Base-by-base conservation (phyloP, 129 eudicot genomes). In the Silybum marianum region DNA sequence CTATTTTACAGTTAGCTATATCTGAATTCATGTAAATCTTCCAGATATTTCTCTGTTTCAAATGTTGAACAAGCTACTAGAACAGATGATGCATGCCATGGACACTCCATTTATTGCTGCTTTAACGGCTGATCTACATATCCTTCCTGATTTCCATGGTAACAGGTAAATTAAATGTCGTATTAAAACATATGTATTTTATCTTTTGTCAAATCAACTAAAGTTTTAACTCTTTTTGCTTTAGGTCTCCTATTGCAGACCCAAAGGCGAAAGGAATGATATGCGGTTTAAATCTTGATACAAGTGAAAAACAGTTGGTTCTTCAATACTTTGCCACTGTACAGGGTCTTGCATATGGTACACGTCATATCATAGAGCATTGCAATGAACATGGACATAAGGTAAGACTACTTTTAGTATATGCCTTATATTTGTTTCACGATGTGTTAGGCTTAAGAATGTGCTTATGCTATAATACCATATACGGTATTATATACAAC, bases 91-190 rank as follows among this genome's bases (percentile, higher is more conserved):
- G 88, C 80, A 75, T 82, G 98, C 87, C 78, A 40, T 1, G 75
- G 91, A 85, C 10, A 75, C 88, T 82, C 95, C 93, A 42, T 93
- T 96, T 86, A 71, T 93, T 48, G 93, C 99, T 74, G 87, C 98
- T 81, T 87, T 96, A 89, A 96, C 99, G 7, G 76, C 80, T 51
- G 95, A 96, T 79, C 82, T 93, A 18, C 99, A 96, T 42, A 79
- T 96, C 66, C 97, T 96, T 82, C 99, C 99, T 38, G 99, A 96
- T 71, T 96, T 96, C 80, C 99, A 96, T 79, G 99, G 99, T 79
- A 96, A 96, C 92, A 93, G 99, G 99, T 96, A 86, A 44, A 32
- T 42, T 96, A 86, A 44, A 32, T 42, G 54, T 44, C 38, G 30
- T 73, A 62, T 21, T 73, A 63, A 69, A 44, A 69, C 26, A 25